These are phyloP conservation scores for Tritrichomonas foetus DNA, from an alignment of 208 protist species.

Conservation along the genomic window DNA sequence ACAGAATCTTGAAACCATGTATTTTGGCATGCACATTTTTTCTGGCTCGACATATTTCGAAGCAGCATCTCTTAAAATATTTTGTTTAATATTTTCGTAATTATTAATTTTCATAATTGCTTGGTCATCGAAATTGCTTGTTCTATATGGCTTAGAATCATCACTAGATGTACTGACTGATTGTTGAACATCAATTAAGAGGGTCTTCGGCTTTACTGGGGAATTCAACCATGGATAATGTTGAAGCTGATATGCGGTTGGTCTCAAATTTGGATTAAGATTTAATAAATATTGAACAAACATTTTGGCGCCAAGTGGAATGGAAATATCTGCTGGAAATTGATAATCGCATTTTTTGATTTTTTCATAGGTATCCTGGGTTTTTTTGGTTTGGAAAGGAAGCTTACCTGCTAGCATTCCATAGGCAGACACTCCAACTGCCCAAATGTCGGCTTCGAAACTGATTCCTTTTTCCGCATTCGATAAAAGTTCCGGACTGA, in stretches of 20 bases:
- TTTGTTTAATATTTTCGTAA: background rate
- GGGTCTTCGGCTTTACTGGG: background rate
- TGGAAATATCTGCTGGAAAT: slow-evolving; percentile 69
- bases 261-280: slow-evolving; percentile 67
- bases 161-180: background rate
- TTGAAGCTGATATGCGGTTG: slow-evolving; percentile 72
- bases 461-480: slow-evolving; percentile 68
- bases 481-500: background rate
- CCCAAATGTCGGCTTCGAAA: slow-evolving; percentile 94
- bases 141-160: background rate
- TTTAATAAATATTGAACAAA: slow-evolving; percentile 74
- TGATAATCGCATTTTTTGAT: slow-evolving; percentile 81
- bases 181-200: background rate
- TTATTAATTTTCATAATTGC: background rate
- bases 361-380: slow-evolving; percentile 87
- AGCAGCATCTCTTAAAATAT: background rate
- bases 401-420: slow-evolving; percentile 73
- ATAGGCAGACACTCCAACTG: slow-evolving; percentile 88
- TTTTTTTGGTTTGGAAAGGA: slow-evolving; percentile 89
- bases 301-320: slow-evolving; percentile 68
- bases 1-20: slow-evolving; percentile 24
- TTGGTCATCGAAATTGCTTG: background rate
- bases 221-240: slow-evolving; percentile 76
- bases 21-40: slow-evolving; percentile 79
- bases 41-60: slow-evolving; percentile 53